Evolutionary conservation across 179 eudicot genomes (phyloP).

Genomic region (Dionaea muscipula): DNA sequence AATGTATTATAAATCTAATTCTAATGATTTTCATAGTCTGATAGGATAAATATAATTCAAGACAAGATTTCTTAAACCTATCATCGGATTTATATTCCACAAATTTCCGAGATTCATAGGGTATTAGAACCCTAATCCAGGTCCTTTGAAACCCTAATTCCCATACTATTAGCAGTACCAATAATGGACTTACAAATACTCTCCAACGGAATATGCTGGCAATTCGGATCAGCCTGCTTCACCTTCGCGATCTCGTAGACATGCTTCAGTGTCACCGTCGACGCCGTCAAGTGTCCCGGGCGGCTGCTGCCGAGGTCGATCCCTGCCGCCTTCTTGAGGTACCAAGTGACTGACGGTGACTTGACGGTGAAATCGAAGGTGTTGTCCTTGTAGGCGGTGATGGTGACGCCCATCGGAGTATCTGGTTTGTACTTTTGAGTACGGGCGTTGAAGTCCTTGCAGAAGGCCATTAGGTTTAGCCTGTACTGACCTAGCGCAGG

Average conservation of each 20-base stretch:
- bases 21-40: too few relatives aligned
- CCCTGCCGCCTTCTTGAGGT: conserved; percentile 75
- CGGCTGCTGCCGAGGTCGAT: conserved; percentile 54
- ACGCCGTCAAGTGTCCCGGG: conserved; percentile 54
- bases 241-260: conserved; percentile 80
- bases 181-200: conserved; percentile 63
- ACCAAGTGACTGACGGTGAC: conserved; percentile 75
- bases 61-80: too few relatives aligned
- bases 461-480: conserved; percentile 80
- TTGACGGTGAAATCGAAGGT: conserved; percentile 77
- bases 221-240: conserved; percentile 65
- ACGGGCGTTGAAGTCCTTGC: conserved; percentile 89
- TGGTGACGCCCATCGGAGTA: conserved; percentile 63
- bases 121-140: conserved; percentile 18
- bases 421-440: conserved; percentile 83
- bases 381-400: conserved; percentile 70
- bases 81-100: too few relatives aligned
- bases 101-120: too few relatives aligned
- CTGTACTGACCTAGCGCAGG: conserved; percentile 72
- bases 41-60: too few relatives aligned
- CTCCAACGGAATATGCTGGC: conserved; percentile 51
- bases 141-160: conserved; percentile 53
- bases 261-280: conserved; percentile 50
- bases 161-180: conserved; percentile 83
- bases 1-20: too few relatives aligned